These are phyloP conservation scores for Pseudomonodictys pantanalensis DNA, from an alignment of 495 filamentous ascomycete genomes.

Conservation along the genomic window DNA sequence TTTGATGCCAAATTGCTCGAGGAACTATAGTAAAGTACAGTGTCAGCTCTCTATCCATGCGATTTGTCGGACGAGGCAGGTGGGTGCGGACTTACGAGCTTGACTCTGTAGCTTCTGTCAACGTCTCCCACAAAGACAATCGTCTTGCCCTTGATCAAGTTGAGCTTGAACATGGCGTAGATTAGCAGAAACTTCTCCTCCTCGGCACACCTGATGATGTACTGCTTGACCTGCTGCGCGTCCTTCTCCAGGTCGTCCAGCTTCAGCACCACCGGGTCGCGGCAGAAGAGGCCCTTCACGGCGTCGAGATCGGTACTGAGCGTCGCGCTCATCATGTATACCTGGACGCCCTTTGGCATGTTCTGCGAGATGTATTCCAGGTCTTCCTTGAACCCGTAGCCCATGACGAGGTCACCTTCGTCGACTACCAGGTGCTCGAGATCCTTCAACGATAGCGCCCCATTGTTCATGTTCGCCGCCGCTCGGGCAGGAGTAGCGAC, in stretches of 20 bases:
- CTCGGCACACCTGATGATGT: conserved; percentile 84
- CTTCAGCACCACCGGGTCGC: conserved; percentile 72
- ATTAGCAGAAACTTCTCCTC: conserved; percentile 95
- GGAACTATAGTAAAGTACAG: too few species aligned
- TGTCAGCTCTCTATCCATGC: too few species aligned
- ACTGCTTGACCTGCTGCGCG: conserved; percentile 74
- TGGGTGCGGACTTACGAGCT: too few species aligned
- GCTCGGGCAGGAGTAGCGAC: conserved; percentile 83
- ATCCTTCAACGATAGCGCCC: conserved; percentile 63
- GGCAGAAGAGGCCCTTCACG: conserved; percentile 81
- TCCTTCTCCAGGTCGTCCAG: conserved; percentile 72
- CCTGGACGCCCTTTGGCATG: conserved; percentile 82
- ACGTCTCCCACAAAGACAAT: conserved; percentile 93
- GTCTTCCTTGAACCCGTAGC: conserved; percentile 91
- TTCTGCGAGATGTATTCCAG: conserved; percentile 70
- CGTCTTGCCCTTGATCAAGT: conserved; percentile 89
- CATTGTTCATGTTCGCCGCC: conserved; percentile 65
- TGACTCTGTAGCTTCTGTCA: conserved; percentile 89
- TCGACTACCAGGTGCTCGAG: conserved; percentile 85
- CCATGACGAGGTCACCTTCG: conserved; percentile 91
- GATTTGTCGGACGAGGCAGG: too few species aligned
- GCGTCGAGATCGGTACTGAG: conserved; percentile 81
- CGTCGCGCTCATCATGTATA: conserved; percentile 89
- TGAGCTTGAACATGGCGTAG: conserved; percentile 92
- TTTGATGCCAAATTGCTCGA: conserved; percentile 94